Evolutionary conservation across 169 alveolate species (phyloP).

Genomic region (Toxoplasma gondii): DNA sequence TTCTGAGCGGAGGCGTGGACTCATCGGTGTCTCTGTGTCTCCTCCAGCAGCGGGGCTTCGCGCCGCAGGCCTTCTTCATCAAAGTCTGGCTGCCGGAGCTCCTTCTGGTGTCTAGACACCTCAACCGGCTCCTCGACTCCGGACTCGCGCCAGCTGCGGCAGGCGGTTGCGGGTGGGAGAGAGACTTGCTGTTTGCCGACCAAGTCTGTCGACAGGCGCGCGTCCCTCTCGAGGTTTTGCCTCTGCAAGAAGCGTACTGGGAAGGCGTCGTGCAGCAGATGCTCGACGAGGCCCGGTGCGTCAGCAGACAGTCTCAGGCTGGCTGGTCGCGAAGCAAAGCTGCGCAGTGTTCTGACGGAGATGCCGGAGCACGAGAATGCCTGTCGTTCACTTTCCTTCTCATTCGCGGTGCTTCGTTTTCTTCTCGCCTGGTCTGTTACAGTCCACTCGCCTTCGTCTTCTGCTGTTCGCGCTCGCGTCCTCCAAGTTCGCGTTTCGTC

Average conservation of each 20-base stretch:
- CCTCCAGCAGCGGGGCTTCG: conserved; percentile 75
- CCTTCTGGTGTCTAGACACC: conserved; percentile 37
- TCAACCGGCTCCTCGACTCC: background rate
- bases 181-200: conserved; percentile 71
- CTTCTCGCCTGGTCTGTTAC: background rate
- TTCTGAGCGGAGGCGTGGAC: conserved; percentile 82
- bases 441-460: background rate
- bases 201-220: conserved; percentile 63
- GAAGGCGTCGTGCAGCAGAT: conserved; percentile 67
- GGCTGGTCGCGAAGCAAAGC: background rate
- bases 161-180: conserved; percentile 69
- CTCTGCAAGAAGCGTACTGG: conserved; percentile 76
- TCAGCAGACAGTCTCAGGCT: background rate
- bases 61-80: conserved; percentile 75
- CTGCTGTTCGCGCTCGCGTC: background rate
- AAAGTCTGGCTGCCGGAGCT: conserved; percentile 71
- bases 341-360: background rate
- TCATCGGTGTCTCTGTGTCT: conserved; percentile 78
- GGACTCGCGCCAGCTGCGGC: background rate
- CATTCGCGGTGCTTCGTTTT: background rate
- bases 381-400: background rate
- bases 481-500: background rate
- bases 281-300: conserved; percentile 69
- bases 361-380: background rate
- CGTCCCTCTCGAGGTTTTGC: conserved; percentile 74